A percentile compares a stretch with the other conserved stretches of the same genome.
Conservation (phyloP, 1,139 yeast species). For the Blastobotrys petasosporus region DNA sequence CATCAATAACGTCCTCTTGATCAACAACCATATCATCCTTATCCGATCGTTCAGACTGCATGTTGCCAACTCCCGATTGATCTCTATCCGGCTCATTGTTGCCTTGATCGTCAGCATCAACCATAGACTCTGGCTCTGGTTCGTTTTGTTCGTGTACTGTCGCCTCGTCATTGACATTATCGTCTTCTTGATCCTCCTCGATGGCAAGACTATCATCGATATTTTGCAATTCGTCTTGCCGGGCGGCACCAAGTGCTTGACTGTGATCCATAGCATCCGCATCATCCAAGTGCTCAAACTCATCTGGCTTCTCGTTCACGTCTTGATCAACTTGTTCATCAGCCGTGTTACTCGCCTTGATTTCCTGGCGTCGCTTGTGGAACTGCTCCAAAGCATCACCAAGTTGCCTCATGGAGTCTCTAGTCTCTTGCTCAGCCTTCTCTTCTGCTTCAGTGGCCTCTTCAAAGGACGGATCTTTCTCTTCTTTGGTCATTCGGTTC, state of each 20-base stretch:
- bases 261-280: constrained; percentile 58
- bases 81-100: constrained; percentile 14
- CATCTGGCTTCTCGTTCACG: constrained; percentile 67
- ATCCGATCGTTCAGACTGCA: too few species aligned
- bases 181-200: constrained; percentile 43
- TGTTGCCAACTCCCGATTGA: constrained; percentile 10
- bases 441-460: constrained; percentile 42
- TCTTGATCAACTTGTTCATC: constrained; percentile 44
- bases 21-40: background rate
- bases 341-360: constrained; percentile 41
- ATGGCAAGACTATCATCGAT: constrained; percentile 83
- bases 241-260: constrained; percentile 90
- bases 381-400: constrained; percentile 91
- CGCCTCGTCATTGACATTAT: constrained; percentile 48
- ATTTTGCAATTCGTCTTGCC: constrained; percentile 68
- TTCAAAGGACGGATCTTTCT: constrained; percentile 14
- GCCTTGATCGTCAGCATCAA: constrained; percentile 16
- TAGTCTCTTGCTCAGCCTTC: constrained; percentile 63
- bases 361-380: constrained; percentile 86
- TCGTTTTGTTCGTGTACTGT: constrained; percentile 66
- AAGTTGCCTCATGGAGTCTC: constrained; percentile 74
- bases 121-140: constrained; percentile 20
- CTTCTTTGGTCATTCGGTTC: constrained; percentile 20
- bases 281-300: constrained; percentile 87
- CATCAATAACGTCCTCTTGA: constrained; percentile 26